Conservation (phyloP, 164 flowering plant species). For the Tetracentron sinense region DNA sequence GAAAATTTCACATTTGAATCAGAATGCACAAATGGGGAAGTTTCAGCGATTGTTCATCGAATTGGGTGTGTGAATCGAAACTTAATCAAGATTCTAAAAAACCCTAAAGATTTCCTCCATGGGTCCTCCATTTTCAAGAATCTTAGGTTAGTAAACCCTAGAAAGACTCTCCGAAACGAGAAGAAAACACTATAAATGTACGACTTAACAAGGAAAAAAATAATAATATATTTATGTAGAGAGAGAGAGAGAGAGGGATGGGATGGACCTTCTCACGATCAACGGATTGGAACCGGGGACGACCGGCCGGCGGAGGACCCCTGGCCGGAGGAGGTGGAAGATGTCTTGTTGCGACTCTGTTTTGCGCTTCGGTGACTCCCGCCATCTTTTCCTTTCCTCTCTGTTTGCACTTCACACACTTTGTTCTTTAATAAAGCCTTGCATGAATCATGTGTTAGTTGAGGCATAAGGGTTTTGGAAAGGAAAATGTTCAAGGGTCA, state of each 20-base stretch:
- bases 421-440: background rate
- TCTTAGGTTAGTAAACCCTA: background rate
- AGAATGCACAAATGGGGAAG: background rate
- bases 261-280: conserved; percentile 44
- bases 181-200: background rate
- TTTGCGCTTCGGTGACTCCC: conserved; percentile 28
- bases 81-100: background rate
- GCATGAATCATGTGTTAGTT: background rate
- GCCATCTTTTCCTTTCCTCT: conserved; percentile 32
- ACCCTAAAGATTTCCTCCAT: background rate
- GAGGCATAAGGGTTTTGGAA: background rate
- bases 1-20: background rate
- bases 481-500: no score
- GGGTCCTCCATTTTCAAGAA: background rate
- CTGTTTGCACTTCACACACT: background rate
- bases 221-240: background rate
- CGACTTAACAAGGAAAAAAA: background rate
- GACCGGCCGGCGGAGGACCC: conserved; percentile 36
- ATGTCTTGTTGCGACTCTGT: conserved; percentile 26
- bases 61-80: background rate
- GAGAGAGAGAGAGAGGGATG: conserved; percentile 8
- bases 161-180: background rate
- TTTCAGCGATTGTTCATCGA: background rate
- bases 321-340: conserved; percentile 20
- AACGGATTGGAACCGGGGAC: conserved; percentile 55